These are phyloP conservation scores for Ceratobasidium sp. DNA, from an alignment of 1,284 basidiomycete genomes.

Conservation along the genomic window DNA sequence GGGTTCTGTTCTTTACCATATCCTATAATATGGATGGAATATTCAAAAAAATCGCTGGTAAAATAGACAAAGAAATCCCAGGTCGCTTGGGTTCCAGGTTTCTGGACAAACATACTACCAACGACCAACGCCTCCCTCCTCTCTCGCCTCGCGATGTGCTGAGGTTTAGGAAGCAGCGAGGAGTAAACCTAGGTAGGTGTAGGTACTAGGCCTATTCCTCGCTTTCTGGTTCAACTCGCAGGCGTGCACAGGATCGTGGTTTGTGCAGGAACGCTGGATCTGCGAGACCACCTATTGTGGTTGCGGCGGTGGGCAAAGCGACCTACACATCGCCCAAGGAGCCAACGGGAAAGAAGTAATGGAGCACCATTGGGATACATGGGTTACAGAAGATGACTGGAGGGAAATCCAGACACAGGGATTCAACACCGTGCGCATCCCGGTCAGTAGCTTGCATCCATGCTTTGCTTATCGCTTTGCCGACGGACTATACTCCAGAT, in stretches of 20 bases:
- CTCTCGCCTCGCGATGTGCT: slow-evolving; percentile 53
- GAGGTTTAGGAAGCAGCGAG: slow-evolving; percentile 76
- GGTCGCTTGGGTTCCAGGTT: slow-evolving; percentile 4
- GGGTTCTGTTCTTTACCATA: neutral
- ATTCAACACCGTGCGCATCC: slow-evolving; percentile 83
- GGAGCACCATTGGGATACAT: slow-evolving; percentile 82
- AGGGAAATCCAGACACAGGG: slow-evolving; percentile 75
- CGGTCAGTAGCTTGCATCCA: slow-evolving; percentile 58
- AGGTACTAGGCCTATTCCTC: slow-evolving; percentile 36
- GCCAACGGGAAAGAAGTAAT: slow-evolving; percentile 64
- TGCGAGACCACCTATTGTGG: slow-evolving; percentile 48
- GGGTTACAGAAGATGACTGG: slow-evolving; percentile 75
- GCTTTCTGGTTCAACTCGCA: slow-evolving; percentile 39
- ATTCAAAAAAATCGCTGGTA: slow-evolving; percentile 12
- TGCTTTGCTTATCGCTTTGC: slow-evolving; percentile 19
- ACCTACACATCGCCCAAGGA: slow-evolving; percentile 76
- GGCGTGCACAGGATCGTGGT: slow-evolving; percentile 66
- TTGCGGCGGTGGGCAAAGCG: slow-evolving; percentile 60
- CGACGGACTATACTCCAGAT: slow-evolving; percentile 58
- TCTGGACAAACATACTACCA: neutral
- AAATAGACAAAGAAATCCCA: slow-evolving; percentile 25
- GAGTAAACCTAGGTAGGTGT: slow-evolving; percentile 79
- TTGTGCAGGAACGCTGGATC: slow-evolving; percentile 63
- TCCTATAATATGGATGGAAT: slow-evolving; percentile 1
- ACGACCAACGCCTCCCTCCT: slow-evolving; percentile 1